Percentiles rank a stretch among this genome's conserved stretches.
Conservation (phyloP, 305 asterid genomes). For the Solanum hybrid region DNA sequence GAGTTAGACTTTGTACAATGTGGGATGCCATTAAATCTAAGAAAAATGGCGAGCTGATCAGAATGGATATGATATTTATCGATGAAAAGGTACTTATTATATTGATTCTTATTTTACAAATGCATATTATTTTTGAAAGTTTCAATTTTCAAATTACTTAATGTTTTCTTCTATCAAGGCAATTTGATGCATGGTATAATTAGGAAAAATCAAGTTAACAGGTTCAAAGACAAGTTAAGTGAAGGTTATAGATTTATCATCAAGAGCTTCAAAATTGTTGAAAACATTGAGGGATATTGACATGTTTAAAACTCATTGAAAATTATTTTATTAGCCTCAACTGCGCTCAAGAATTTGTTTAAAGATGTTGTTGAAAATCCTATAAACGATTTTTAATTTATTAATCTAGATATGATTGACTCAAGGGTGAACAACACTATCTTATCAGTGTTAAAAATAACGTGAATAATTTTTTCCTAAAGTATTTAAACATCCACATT, state of each 20-base stretch:
- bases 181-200: background rate
- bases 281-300: background rate
- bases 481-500: background rate
- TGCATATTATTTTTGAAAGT: background rate
- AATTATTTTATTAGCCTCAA: background rate
- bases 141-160: background rate
- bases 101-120: background rate
- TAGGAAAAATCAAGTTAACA: background rate
- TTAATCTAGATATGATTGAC: background rate
- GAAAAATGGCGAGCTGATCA: background rate
- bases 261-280: background rate
- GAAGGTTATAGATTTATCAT: background rate
- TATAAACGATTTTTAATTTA: too few species aligned
- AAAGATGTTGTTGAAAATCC: background rate
- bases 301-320: background rate
- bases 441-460: background rate
- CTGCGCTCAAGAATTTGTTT: background rate
- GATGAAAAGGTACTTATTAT: background rate
- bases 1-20: background rate
- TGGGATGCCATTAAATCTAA: background rate
- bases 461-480: background rate
- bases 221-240: background rate
- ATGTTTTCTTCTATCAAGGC: background rate
- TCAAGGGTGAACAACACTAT: background rate
- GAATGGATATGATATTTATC: background rate